phyloP scores from a whole-genome alignment of 129 eudicot species.

The Rutidosis leptorrhynchoides region DNA sequence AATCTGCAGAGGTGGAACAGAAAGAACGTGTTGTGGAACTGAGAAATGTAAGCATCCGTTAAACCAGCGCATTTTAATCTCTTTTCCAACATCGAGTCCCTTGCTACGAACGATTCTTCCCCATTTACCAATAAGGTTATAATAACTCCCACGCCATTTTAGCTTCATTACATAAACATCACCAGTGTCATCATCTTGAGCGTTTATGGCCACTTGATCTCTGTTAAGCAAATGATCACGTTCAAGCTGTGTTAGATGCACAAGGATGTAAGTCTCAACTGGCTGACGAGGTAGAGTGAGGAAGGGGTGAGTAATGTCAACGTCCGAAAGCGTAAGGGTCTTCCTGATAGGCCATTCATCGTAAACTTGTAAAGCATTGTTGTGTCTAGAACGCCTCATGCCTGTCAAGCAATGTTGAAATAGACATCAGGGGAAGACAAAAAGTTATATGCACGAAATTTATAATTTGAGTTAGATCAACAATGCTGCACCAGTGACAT shows the following conservation, averaged over 20 bases:
- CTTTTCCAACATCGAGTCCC: slow-evolving; percentile 72
- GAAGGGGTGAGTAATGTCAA: slow-evolving; percentile 84
- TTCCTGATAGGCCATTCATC: slow-evolving; percentile 80
- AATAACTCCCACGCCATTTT: slow-evolving; percentile 88
- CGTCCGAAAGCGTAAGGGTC: slow-evolving; percentile 76
- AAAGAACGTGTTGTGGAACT: slow-evolving; percentile 56
- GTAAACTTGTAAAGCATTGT: slow-evolving; percentile 39
- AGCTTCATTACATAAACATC: slow-evolving; percentile 64
- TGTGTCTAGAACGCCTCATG: slow-evolving; percentile 71
- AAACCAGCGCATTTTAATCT: slow-evolving; percentile 65
- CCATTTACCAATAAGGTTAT: slow-evolving; percentile 77
- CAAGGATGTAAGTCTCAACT: slow-evolving; percentile 61
- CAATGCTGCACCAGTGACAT: slow-evolving; percentile 6
- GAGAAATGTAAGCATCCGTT: slow-evolving; percentile 69
- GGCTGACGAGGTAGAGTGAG: slow-evolving; percentile 81
- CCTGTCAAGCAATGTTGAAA: slow-evolving; percentile 27
- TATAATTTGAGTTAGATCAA: not conserved
- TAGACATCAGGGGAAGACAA: slow-evolving; percentile 12
- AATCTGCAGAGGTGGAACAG: slow-evolving; percentile 47
- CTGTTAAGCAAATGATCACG: slow-evolving; percentile 57
- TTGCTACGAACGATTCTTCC: slow-evolving; percentile 73
- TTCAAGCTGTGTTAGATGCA: slow-evolving; percentile 57
- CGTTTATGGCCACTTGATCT: slow-evolving; percentile 60
- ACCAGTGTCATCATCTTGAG: slow-evolving; percentile 78
- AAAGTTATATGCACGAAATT: not conserved